Evolutionary conservation across 2,329 filamentous ascomycete species (phyloP).

Genomic region (Monosporascus sp.): DNA sequence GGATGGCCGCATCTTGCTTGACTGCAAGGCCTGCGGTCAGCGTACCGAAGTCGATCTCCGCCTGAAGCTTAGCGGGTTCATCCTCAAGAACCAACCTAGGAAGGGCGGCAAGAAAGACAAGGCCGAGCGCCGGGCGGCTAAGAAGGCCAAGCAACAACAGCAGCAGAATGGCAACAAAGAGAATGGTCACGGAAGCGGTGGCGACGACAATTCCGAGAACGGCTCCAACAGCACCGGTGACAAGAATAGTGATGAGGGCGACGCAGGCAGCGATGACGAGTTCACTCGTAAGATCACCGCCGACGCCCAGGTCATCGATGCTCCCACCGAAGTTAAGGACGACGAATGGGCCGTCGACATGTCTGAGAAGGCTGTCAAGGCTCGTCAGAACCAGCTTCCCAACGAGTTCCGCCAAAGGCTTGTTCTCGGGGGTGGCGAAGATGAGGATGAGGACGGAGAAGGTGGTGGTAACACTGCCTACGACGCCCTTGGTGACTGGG

Average conservation of each 20-base stretch:
- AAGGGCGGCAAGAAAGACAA: slow-evolving; percentile 95
- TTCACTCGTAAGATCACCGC: slow-evolving; percentile 78
- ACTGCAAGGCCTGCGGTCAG: slow-evolving; percentile 98
- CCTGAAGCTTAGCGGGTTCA: slow-evolving; percentile 94
- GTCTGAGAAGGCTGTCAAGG: slow-evolving; percentile 90
- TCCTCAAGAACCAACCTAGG: slow-evolving; percentile 88
- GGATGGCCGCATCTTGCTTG: slow-evolving; percentile 83
- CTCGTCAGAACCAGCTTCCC: slow-evolving; percentile 89
- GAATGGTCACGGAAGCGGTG: slow-evolving; percentile 51
- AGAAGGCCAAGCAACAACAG: slow-evolving; percentile 77
- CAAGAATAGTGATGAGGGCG: slow-evolving; percentile 49
- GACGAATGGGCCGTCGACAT: slow-evolving; percentile 96
- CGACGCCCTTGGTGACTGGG: slow-evolving; percentile 90
- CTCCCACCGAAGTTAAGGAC: slow-evolving; percentile 66
- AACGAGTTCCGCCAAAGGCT: slow-evolving; percentile 91
- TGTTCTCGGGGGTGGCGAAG: slow-evolving; percentile 69
- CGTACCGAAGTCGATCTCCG: slow-evolving; percentile 87
- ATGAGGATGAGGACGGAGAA: slow-evolving; percentile 77
- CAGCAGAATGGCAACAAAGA: slow-evolving; percentile 54
- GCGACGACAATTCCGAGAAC: slow-evolving; percentile 62
- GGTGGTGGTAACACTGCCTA: slow-evolving; percentile 72
- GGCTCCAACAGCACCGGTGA: slow-evolving; percentile 49
- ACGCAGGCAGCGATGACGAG: slow-evolving; percentile 85
- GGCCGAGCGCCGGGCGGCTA: slow-evolving; percentile 83
- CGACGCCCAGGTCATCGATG: slow-evolving; percentile 42